These are phyloP conservation scores for Beauveria scarabaeidicola DNA, from an alignment of 2,329 filamentous ascomycete genomes.

Conservation along the genomic window DNA sequence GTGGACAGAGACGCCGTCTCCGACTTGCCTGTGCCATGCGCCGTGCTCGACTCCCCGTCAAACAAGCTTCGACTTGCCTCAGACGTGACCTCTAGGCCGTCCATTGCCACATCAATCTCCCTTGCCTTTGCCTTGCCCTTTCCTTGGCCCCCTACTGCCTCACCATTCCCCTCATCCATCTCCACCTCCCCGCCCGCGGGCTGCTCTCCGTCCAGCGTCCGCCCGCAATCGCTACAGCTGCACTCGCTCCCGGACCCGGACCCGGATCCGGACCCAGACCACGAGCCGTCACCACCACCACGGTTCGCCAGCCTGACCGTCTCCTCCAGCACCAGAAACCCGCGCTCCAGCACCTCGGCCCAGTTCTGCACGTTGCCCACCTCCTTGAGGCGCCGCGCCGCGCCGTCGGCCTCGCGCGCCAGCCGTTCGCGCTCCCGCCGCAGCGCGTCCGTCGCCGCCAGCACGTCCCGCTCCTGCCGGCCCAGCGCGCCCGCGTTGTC, in stretches of 20 bases:
- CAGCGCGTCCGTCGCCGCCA: slow-evolving; percentile 50
- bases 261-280: slow-evolving; percentile 15
- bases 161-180: slow-evolving; percentile 15
- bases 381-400: slow-evolving; percentile 62
- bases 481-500: slow-evolving; percentile 56
- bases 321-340: slow-evolving; percentile 57
- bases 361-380: slow-evolving; percentile 78
- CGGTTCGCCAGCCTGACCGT: slow-evolving; percentile 48
- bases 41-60: slow-evolving; percentile 26
- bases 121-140: slow-evolving; percentile 11
- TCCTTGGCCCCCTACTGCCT: slow-evolving; percentile 10
- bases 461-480: slow-evolving; percentile 59
- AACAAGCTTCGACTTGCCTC: slow-evolving; percentile 30
- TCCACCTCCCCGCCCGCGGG: slow-evolving; percentile 15
- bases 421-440: slow-evolving; percentile 57
- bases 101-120: slow-evolving; percentile 9
- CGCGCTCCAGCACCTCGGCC: slow-evolving; percentile 70
- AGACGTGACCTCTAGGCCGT: slow-evolving; percentile 17
- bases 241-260: slow-evolving; percentile 16
- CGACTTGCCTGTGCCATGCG: slow-evolving; percentile 24
- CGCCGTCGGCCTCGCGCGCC: slow-evolving; percentile 53
- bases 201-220: slow-evolving; percentile 11
- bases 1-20: slow-evolving; percentile 31
- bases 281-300: background rate
- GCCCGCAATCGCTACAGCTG: slow-evolving; percentile 32